phyloP scores from a whole-genome alignment of 2,329 filamentous ascomycete genomes.

The Cadophora sp. region DNA sequence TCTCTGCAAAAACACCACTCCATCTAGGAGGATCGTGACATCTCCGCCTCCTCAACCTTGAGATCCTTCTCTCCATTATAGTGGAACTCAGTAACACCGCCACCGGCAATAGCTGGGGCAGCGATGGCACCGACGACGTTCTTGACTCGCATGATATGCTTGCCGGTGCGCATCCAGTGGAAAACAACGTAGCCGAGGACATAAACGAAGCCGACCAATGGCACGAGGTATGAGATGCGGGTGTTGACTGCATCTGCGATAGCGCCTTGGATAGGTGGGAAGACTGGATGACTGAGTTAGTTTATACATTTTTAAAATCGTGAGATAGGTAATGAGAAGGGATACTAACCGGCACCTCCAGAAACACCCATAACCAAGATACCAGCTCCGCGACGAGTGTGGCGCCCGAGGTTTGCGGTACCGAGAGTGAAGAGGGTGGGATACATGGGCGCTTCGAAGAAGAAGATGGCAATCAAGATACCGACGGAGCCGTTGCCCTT shows the following conservation, averaged over 20 bases:
- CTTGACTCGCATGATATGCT: constrained; percentile 45
- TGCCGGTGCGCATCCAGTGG: constrained; percentile 46
- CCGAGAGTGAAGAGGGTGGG: constrained; percentile 81
- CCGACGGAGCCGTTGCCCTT: constrained; percentile 55
- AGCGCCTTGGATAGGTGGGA: constrained; percentile 74
- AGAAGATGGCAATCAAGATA: constrained; percentile 74
- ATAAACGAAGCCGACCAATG: constrained; percentile 51
- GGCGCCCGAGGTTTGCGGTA: constrained; percentile 76
- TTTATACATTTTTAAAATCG: background rate
- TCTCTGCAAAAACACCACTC: background rate
- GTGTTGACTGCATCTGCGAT: constrained; percentile 61
- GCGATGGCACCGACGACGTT: constrained; percentile 36
- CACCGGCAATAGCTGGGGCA: constrained; percentile 31
- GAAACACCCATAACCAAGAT: constrained; percentile 73
- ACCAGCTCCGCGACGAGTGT: constrained; percentile 79
- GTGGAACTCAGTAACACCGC: constrained; percentile 33
- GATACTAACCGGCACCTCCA: constrained; percentile 62
- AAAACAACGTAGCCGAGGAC: constrained; percentile 45
- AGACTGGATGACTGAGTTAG: constrained; percentile 48
- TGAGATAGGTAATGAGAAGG: too few species aligned
- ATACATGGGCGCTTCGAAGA: constrained; percentile 84
- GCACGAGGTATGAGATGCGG: constrained; percentile 52
- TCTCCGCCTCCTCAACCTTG: constrained; percentile 34
- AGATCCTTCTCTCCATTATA: constrained; percentile 32
- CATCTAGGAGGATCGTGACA: constrained; percentile 27